Base-by-base conservation (phyloP, 164 flowering plant genomes). In the Vitis cinerea region DNA sequence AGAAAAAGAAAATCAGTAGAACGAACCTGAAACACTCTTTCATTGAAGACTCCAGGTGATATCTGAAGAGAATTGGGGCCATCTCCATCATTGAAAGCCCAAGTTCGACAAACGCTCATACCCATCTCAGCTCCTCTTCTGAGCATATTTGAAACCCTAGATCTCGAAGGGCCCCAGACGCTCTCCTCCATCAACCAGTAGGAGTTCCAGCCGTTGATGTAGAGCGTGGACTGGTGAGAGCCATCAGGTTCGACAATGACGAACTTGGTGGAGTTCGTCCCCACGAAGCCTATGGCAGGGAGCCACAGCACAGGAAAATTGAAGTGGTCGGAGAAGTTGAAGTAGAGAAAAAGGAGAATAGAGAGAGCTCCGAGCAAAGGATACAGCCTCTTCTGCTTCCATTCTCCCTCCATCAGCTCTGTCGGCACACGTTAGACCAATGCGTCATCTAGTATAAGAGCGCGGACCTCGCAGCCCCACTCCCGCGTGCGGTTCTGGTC, bases 41-140 rank as follows among this genome's bases (percentile, higher is more conserved):
- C 82, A 27, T 87, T 64, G 70, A 80, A 87, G 12, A 75, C 77
- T 2, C 91, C 91, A 63, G 89, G 91, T 0, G 78, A 75, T 50
- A 72, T 67, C 81, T 87, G 91, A 63, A 87, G 70, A 27, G 86
- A 74, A 75, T 81, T 74, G 63, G 78, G 74, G 10, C 74, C 75
- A 71, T 70, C 59, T 4, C 91, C 91, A 77, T 87, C 89, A 73
- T 69, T 85, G 71, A 87, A 87, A 51, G 89, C 91, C 89, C 91
- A 85, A 76, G 91, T 85, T 61, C 91, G 61, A 62, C 91, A 87
- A 52, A 87, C 89, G 50, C 77, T 84, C 76, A 87, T 31, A 14
- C 91, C 91, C 88, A 84, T 81, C 16, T 78, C 50, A 30, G 86
- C 78, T 9, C 87, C 91, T 58, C 52, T 70, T 61, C 59, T 61